These are phyloP conservation scores for Penicillium cinerascens DNA, from an alignment of 495 filamentous ascomycete species.

Conservation along the genomic window DNA sequence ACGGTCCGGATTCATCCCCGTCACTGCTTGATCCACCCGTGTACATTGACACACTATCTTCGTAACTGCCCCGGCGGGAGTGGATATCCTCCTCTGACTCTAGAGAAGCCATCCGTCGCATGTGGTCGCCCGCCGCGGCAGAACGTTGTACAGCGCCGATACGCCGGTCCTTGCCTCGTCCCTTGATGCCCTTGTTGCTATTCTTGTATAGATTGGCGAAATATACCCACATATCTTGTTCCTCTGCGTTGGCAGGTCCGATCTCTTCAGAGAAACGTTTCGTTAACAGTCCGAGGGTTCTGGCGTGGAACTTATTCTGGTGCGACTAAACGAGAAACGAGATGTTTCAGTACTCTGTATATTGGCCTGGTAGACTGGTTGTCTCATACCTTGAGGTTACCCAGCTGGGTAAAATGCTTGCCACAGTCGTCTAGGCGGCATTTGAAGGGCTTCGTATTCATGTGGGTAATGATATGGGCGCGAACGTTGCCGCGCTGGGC, in stretches of 20 bases:
- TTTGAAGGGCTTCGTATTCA: constrained; percentile 69
- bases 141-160: constrained; percentile 37
- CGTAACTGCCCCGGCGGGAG: constrained; percentile 27
- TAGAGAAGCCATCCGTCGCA: constrained; percentile 19
- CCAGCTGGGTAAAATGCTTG: constrained; percentile 84
- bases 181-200: constrained; percentile 90
- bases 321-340: constrained; percentile 59
- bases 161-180: constrained; percentile 76
- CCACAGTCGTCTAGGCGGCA: constrained; percentile 78
- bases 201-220: constrained; percentile 89
- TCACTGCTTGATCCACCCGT: constrained; percentile 35
- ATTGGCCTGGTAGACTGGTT: background rate
- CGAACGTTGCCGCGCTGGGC: constrained; percentile 84
- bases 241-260: constrained; percentile 59
- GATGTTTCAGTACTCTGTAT: background rate
- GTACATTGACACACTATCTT: constrained; percentile 30
- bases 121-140: constrained; percentile 4
- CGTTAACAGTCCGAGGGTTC: constrained; percentile 69
- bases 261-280: constrained; percentile 65
- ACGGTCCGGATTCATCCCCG: constrained; percentile 30
- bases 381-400: constrained; percentile 73
- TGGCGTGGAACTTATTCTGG: constrained; percentile 86
- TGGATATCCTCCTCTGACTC: constrained; percentile 26
- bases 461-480: constrained; percentile 81
- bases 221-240: constrained; percentile 81